Evolutionary conservation across 495 filamentous ascomycete genomes (phyloP).

Genomic region (Aspergillus coremiiformis): DNA sequence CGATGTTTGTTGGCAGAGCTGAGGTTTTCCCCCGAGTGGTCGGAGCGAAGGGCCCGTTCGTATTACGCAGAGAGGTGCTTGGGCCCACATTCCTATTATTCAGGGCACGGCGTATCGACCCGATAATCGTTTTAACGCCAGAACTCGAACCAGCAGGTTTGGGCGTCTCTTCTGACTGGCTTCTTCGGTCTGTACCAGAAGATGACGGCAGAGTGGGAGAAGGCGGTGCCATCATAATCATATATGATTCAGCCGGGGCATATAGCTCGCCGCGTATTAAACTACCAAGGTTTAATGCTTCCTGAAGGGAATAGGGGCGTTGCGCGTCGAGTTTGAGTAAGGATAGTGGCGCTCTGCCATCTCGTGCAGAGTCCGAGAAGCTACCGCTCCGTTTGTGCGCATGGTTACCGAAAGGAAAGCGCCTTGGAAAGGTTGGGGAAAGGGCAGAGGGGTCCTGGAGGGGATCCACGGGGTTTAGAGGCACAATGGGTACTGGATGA

Average conservation of each 20-base stretch:
- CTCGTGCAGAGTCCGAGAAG: conserved; percentile 82
- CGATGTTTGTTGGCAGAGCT: conserved; percentile 39
- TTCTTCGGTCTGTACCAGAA: conserved; percentile 24
- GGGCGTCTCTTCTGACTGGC: conserved; percentile 23
- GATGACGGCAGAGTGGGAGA: conserved; percentile 44
- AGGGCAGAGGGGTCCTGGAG: conserved; percentile 23
- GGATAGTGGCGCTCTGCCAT: conserved; percentile 55
- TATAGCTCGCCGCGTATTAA: conserved; percentile 77
- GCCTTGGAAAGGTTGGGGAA: conserved; percentile 23
- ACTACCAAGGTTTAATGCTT: conserved; percentile 66
- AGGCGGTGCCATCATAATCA: conserved; percentile 59
- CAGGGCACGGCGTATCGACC: conserved; percentile 80
- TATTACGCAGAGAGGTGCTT: conserved; percentile 36
- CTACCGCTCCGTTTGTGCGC: conserved; percentile 66
- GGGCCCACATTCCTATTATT: conserved; percentile 54
- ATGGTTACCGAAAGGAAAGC: conserved; percentile 38
- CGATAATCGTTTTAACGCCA: conserved; percentile 77
- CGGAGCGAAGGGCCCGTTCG: conserved; percentile 28
- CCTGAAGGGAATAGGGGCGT: conserved; percentile 42
- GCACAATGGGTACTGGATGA: conserved; percentile 51
- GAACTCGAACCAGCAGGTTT: conserved; percentile 42
- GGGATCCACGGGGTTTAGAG: conserved; percentile 14
- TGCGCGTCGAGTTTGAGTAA: conserved; percentile 31
- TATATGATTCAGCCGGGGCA: conserved; percentile 68
- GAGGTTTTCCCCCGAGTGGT: conserved; percentile 35